Evolutionary conservation across 2,329 filamentous ascomycete species (phyloP).

Genomic region (Escovopsis sp.): DNA sequence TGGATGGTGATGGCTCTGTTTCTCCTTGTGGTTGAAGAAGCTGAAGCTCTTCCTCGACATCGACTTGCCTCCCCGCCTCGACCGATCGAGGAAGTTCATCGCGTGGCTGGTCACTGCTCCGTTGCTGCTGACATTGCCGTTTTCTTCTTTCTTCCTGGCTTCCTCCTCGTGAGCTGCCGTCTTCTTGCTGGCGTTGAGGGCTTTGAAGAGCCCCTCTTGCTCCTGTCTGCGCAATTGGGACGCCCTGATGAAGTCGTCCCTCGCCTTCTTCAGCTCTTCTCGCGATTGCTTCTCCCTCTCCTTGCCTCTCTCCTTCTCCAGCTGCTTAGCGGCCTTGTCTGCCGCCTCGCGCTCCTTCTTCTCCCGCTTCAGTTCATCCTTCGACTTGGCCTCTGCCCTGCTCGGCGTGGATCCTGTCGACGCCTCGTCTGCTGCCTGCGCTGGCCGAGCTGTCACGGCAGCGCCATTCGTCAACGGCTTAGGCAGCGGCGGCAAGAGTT

Average conservation of each 20-base stretch:
- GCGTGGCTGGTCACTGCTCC: slow-evolving; percentile 6
- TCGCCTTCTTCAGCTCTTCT: slow-evolving; percentile 20
- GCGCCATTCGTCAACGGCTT: background rate
- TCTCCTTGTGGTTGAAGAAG: slow-evolving; percentile 45
- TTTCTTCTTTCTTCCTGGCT: slow-evolving; percentile 24
- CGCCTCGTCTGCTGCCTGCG: background rate
- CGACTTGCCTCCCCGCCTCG: slow-evolving; percentile 61
- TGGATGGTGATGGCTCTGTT: slow-evolving; percentile 10
- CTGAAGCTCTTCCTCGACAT: slow-evolving; percentile 63
- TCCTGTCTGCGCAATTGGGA: slow-evolving; percentile 39
- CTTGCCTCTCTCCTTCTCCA: slow-evolving; percentile 30
- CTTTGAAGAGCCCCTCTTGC: slow-evolving; percentile 46
- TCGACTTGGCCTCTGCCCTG: slow-evolving; percentile 26
- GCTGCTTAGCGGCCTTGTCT: slow-evolving; percentile 35
- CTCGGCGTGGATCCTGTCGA: slow-evolving; percentile 10
- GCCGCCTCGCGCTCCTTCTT: slow-evolving; percentile 50
- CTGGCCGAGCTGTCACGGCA: background rate
- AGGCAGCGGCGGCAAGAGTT: background rate
- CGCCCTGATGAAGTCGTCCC: slow-evolving; percentile 40
- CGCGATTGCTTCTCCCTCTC: slow-evolving; percentile 29
- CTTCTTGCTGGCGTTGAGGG: slow-evolving; percentile 51
- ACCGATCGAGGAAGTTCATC: slow-evolving; percentile 44
- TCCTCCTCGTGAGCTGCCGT: slow-evolving; percentile 40
- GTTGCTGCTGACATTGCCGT: slow-evolving; percentile 15
- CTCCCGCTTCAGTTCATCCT: slow-evolving; percentile 48